Evolutionary conservation across 2,329 filamentous ascomycete genomes (phyloP).

Genomic region (Talaromyces funiculosus): DNA sequence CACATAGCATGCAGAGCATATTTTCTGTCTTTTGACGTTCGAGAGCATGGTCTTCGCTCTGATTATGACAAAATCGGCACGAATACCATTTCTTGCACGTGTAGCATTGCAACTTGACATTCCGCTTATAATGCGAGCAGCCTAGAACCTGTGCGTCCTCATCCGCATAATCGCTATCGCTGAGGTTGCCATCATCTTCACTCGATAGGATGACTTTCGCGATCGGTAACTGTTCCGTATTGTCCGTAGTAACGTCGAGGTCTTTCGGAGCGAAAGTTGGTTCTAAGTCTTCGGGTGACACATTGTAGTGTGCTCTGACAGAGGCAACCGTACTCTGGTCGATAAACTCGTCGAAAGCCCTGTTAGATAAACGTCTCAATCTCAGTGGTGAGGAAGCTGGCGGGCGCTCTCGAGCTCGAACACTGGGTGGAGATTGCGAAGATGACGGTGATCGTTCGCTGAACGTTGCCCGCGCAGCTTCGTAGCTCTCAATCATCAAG

Average conservation of each 20-base stretch:
- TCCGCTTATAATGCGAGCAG: conserved; percentile 88
- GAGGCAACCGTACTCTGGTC: conserved; percentile 25
- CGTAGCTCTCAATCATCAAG: conserved; percentile 64
- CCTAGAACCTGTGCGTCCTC: conserved; percentile 58
- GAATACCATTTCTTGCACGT: conserved; percentile 90
- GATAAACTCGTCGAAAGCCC: conserved; percentile 23
- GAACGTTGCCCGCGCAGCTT: conserved; percentile 36
- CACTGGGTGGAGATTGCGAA: conserved; percentile 23
- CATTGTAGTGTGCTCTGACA: conserved; percentile 33
- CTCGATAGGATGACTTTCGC: background rate
- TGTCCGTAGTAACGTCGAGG: background rate
- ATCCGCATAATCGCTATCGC: conserved; percentile 40
- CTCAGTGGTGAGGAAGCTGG: conserved; percentile 26
- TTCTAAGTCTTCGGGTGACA: conserved; percentile 52
- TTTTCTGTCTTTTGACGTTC: conserved; percentile 79
- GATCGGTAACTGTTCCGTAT: background rate
- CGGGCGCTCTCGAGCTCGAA: conserved; percentile 20
- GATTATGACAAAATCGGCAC: conserved; percentile 90
- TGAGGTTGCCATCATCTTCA: conserved; percentile 23
- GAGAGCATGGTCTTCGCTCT: conserved; percentile 69
- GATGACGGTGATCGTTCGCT: conserved; percentile 17
- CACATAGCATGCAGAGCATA: conserved; percentile 97
- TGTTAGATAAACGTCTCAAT: conserved; percentile 25
- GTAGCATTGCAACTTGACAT: conserved; percentile 91
- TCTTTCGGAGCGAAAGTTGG: conserved; percentile 59